These are phyloP conservation scores for Helotiales sp. DNA, from an alignment of 2,329 filamentous ascomycete species.

Conservation along the genomic window DNA sequence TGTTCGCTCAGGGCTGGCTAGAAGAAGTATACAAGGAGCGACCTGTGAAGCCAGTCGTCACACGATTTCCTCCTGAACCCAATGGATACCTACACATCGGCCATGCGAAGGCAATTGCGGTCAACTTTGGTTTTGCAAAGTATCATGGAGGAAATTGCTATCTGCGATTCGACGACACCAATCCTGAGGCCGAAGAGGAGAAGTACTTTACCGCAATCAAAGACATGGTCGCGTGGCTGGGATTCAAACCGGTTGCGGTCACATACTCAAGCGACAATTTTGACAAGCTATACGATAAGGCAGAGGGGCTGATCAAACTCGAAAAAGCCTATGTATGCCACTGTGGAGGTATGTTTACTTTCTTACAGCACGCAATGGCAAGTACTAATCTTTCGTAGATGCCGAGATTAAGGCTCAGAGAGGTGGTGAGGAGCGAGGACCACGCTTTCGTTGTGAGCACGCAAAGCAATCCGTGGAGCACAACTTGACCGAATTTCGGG, in stretches of 20 bases:
- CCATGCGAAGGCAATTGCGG: conserved; percentile 90
- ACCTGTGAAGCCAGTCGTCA: conserved; percentile 61
- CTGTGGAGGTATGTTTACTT: conserved; percentile 56
- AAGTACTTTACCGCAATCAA: conserved; percentile 86
- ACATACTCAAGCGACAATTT: conserved; percentile 93
- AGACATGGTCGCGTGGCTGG: conserved; percentile 82
- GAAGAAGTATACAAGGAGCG: conserved; percentile 70
- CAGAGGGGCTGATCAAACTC: conserved; percentile 76
- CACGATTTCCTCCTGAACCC: conserved; percentile 81
- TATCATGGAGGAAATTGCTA: conserved; percentile 75
- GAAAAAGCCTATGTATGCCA: conserved; percentile 83
- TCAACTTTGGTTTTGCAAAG: conserved; percentile 94
- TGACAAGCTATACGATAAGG: conserved; percentile 79
- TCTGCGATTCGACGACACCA: conserved; percentile 89
- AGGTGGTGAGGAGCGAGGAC: conserved; percentile 70
- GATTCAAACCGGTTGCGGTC: conserved; percentile 73
- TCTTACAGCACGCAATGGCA: not conserved
- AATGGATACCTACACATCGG: conserved; percentile 94
- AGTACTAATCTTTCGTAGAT: conserved; percentile 43
- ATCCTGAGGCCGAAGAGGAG: conserved; percentile 90
- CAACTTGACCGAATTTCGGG: conserved; percentile 80
- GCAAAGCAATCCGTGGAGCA: conserved; percentile 72
- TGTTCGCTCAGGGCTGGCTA: conserved; percentile 81
- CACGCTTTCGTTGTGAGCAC: conserved; percentile 78
- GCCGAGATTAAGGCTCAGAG: conserved; percentile 84